A percentile compares a stretch with the other conserved stretches of the same genome.
Conservation (phyloP, 2,329 filamentous ascomycete species). For the Monilinia vaccinii-corymbosi region DNA sequence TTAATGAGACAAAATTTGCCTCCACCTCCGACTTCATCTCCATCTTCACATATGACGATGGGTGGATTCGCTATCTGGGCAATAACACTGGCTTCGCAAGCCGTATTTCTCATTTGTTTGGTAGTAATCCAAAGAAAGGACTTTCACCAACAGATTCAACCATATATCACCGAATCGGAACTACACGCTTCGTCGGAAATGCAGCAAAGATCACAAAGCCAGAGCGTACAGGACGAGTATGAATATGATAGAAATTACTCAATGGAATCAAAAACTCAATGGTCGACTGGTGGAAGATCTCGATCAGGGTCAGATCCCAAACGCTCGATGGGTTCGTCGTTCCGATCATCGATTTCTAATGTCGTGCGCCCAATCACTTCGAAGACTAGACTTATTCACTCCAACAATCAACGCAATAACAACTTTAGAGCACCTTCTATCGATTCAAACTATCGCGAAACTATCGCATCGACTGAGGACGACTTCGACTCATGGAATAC, state of each 20-base stretch:
- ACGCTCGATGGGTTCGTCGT: constrained; percentile 36
- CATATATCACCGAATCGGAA: constrained; percentile 19
- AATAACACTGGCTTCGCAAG: constrained; percentile 22
- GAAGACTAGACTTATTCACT: constrained; percentile 42
- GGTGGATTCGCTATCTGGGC: constrained; percentile 27
- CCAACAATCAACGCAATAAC: constrained; percentile 28
- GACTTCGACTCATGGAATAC: constrained; percentile 71
- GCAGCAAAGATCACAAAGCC: constrained; percentile 15
- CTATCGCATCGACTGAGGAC: constrained; percentile 36
- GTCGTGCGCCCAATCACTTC: constrained; percentile 47
- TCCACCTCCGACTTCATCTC: constrained; percentile 17
- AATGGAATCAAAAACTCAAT: constrained; percentile 19
- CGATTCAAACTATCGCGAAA: constrained; percentile 33
- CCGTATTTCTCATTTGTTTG: constrained; percentile 25
- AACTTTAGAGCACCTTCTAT: constrained; percentile 38
- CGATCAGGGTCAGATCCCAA: constrained; percentile 34
- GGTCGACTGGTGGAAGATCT: constrained; percentile 37
- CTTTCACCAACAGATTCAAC: constrained; percentile 23
- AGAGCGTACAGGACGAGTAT: constrained; percentile 12
- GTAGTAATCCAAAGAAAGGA: constrained; percentile 23
- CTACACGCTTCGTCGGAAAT: constrained; percentile 19
- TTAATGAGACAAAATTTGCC: constrained; percentile 17
- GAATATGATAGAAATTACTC: constrained; percentile 16
- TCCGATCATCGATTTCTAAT: constrained; percentile 40
- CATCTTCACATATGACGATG: constrained; percentile 17